Evolutionary conservation across 345 rosid genomes (phyloP), one percentile per base, ranked within the genome.

Genomic region (Acer negundo): DNA sequence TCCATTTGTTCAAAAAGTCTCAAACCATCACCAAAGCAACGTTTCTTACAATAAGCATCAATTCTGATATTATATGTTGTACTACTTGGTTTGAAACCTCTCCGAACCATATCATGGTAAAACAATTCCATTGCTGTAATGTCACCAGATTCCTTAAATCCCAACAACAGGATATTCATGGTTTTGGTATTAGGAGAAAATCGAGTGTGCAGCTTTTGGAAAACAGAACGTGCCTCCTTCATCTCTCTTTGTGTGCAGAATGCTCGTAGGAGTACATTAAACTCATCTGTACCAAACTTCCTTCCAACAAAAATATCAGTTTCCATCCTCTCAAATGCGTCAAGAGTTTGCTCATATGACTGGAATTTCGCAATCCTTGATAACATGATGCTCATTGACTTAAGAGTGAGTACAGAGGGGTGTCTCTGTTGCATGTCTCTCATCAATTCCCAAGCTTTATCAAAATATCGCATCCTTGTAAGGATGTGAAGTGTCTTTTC

Each of bases 401-500:
- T 92, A 7, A 82, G 83, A 6, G 86, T 93, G 26, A 93, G 85
- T 76, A 93, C 10, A 35, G 80, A 68, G 31, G 97, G 93, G 70
- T 84, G 82, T 0, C 55, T n/a, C 5, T 62, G 78, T 49, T 78
- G 75, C 20, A 90, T 58, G 55, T 91, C 89, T 23, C 69, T 80
- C 96, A 93, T 90, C 75, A 95, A 82, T 26, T 80, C 90, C 99
- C 98, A 93, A 19, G 94, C 99, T 75, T 91, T 85, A 78, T 91
- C 94, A 67, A 95, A 90, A 72, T 92, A 95, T 10, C 97, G 87
- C 98, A 93, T 95, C 56, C 97, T 82, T 1, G 85, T 69, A 63
- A 95, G 94, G 31, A 93, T 89, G 80, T 95, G 98, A 47, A 95
- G 91, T 3, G 97, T 89, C 81, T 90, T 93, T 67, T 93, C 99